These are phyloP conservation scores for Fusarium equiseti DNA, from an alignment of 2,329 filamentous ascomycete genomes.

Conservation along the genomic window DNA sequence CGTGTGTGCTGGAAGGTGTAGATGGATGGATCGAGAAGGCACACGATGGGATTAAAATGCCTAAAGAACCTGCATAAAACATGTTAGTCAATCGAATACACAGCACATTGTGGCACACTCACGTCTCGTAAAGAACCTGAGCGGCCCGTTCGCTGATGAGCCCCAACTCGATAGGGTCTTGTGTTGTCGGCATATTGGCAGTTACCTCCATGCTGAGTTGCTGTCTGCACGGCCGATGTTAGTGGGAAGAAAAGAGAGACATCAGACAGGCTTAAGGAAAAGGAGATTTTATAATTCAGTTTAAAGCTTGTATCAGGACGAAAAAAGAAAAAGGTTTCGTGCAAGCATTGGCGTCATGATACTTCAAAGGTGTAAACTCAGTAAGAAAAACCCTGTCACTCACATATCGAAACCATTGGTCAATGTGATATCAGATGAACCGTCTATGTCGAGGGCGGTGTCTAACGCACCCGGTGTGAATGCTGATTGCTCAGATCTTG, in stretches of 20 bases:
- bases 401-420: no score
- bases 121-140: no score
- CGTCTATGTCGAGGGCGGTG: not conserved
- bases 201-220: not conserved
- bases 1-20: no score
- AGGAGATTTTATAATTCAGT: fast-evolving
- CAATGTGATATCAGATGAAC: no score
- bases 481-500: not conserved
- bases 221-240: not conserved
- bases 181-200: fast-evolving
- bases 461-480: not conserved
- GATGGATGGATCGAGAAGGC: no score
- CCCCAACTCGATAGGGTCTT: not conserved
- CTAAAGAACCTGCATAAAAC: no score
- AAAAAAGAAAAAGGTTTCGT: not conserved
- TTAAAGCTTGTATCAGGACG: not conserved
- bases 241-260: not conserved
- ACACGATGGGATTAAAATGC: no score
- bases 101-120: no score
- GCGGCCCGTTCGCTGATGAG: not conserved
- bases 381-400: not conserved
- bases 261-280: not conserved
- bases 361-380: not conserved
- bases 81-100: no score
- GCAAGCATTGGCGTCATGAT: not conserved